Conservation (phyloP, 2,329 filamentous ascomycete species). For the Ophiocordyceps camponoti-floridani region DNA sequence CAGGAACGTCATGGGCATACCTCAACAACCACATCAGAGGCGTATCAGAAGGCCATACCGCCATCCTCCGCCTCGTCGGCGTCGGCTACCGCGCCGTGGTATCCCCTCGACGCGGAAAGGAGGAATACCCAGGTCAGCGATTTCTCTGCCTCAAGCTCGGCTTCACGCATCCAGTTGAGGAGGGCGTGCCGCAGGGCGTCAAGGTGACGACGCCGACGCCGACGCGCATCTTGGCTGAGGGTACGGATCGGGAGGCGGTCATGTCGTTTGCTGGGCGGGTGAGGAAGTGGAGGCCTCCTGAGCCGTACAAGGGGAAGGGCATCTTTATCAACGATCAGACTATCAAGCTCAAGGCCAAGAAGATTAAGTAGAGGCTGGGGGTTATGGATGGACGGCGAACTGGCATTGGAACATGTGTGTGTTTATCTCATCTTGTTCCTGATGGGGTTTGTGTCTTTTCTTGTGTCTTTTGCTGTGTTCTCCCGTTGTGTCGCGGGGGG, state of each 20-base stretch:
- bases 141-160: slow-evolving; percentile 91
- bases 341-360: slow-evolving; percentile 96
- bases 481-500: no score
- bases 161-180: slow-evolving; percentile 88
- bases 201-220: slow-evolving; percentile 79
- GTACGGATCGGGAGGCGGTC: slow-evolving; percentile 67
- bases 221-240: slow-evolving; percentile 80
- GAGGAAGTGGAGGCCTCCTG: slow-evolving; percentile 71
- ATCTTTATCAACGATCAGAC: slow-evolving; percentile 97
- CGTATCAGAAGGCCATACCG: slow-evolving; percentile 90
- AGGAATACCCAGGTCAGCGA: slow-evolving; percentile 65
- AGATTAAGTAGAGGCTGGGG: slow-evolving; percentile 52
- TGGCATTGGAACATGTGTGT: no score
- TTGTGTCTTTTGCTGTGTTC: no score
- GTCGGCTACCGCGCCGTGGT: slow-evolving; percentile 88
- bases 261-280: slow-evolving; percentile 87
- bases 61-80: slow-evolving; percentile 80
- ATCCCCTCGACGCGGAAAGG: slow-evolving; percentile 56
- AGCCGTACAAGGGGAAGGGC: slow-evolving; percentile 98
- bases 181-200: slow-evolving; percentile 66
- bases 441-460: no score
- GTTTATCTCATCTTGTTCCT: no score
- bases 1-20: slow-evolving; percentile 80
- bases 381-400: no score
- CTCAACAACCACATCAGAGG: slow-evolving; percentile 82